Evolutionary conservation across 1,139 yeast species (phyloP), one percentile per base, ranked within the genome.

Genomic region (Kazachstania sp.): DNA sequence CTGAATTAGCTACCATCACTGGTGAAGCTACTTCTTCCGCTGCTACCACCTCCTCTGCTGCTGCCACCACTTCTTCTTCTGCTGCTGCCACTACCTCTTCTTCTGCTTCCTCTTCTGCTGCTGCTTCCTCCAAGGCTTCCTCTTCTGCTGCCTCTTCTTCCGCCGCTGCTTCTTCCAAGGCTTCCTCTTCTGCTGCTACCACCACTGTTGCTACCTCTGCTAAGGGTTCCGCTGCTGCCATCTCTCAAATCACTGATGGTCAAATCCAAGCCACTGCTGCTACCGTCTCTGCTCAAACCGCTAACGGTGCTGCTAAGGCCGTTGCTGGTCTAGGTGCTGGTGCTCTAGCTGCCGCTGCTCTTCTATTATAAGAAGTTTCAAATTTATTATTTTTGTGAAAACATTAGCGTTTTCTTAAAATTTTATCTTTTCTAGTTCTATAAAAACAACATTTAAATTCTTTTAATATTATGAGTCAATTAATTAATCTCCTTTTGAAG

Each of bases 1-100:
- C 64, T 37, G 51, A 54, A 20, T 41, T 57, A n/a, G 49, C 49
- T 13, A 46, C 60, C 40, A 47, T 45, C 29, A 16, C 46, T 26
- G 34, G 37, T 26, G 43, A 45, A 29, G 36, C 48, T 16, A n/a
- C 49, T 7, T 30, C 52, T 23, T 30, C 49, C 19, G 28, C 39
- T 28, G 23, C 45, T 36, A 29, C 34, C 15, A n/a, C 32, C 4
- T 4, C 45, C n/a, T 15, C 45, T 15, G 13, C 41, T 15, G 23
- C 41, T 12, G 15, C 48, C 15, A 2, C 38, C 15, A 29, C 47
- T 32, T 11, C 38, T 12, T 12, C 45, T 13, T 28, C 37, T 19
- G 18, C 43, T 31, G 9, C 44, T 32, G 20, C 40, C 18, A 26
- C 37, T 15, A 19, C 44, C 16, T 26, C 47, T 28, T 2, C 23